phyloP scores from a whole-genome alignment of 2,329 filamentous ascomycete species.

The Cercospora sp. region DNA sequence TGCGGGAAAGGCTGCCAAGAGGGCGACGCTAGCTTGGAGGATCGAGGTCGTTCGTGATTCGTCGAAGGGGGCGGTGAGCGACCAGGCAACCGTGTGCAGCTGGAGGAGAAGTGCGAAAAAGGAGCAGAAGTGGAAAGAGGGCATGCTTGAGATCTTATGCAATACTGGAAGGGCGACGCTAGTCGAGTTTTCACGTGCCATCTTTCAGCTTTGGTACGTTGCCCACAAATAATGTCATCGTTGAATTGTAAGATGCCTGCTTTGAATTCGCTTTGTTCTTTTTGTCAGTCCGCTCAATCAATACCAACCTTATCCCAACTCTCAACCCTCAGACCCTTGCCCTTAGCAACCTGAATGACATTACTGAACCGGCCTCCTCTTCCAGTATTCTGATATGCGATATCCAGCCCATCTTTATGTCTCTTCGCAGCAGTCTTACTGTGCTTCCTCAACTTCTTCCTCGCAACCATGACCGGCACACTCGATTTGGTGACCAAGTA shows the following conservation, averaged over 20 bases:
- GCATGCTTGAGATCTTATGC: background rate
- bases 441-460: conserved; percentile 86
- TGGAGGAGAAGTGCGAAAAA: background rate
- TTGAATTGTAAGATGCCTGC: background rate
- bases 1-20: background rate
- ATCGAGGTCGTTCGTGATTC: background rate
- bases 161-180: background rate
- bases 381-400: conserved; percentile 38
- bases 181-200: background rate
- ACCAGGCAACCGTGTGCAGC: background rate
- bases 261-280: background rate
- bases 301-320: conserved; percentile 41
- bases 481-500: conserved; percentile 96
- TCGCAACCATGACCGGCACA: conserved; percentile 95
- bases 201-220: too few species aligned
- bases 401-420: conserved; percentile 37
- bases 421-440: conserved; percentile 49
- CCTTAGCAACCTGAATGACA: conserved; percentile 39
- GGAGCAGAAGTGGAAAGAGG: background rate
- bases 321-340: conserved; percentile 36
- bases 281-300: conserved; percentile 27
- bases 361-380: conserved; percentile 37
- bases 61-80: background rate
- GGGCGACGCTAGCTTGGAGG: background rate
- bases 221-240: too few species aligned